Conservation (phyloP, 75 land plant species). For the Cupressus sempervirens region DNA sequence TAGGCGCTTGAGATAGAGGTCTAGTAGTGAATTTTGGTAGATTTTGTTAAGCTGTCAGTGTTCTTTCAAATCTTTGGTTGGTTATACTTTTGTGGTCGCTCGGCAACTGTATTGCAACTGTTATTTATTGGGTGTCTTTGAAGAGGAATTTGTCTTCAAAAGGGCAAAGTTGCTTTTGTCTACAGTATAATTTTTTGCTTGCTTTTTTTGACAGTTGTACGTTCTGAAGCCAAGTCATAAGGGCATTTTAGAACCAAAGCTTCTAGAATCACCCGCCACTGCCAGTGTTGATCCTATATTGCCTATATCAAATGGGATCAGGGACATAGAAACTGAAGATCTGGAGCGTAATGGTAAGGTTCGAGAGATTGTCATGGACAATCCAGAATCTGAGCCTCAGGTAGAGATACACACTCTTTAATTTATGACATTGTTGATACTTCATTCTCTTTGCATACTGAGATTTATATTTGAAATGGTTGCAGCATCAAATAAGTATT, state of each 20-base stretch:
- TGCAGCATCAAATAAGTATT: conserved; percentile 33
- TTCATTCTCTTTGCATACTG: not conserved
- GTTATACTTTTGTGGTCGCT: too few species aligned
- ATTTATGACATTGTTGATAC: not conserved
- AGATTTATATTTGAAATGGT: not conserved
- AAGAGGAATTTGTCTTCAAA: too few species aligned
- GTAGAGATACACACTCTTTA: conserved; percentile 22
- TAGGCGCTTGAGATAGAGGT: too few species aligned
- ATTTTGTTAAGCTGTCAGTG: too few species aligned
- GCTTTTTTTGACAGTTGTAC: conserved; percentile 39
- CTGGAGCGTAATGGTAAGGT: conserved; percentile 52
- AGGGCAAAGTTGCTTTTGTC: not conserved
- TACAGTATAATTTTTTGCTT: conserved; percentile 1
- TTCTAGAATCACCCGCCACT: conserved; percentile 44
- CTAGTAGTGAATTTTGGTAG: too few species aligned
- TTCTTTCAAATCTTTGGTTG: too few species aligned
- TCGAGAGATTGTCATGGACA: conserved; percentile 68
- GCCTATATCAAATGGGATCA: conserved; percentile 42
- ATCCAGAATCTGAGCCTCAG: conserved; percentile 36
- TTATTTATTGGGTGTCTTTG: too few species aligned
- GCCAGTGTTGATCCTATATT: conserved; percentile 52
- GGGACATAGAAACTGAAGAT: conserved; percentile 55
- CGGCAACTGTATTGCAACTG: too few species aligned
- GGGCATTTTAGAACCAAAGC: conserved; percentile 42
- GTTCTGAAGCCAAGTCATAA: conserved; percentile 73